Percentiles rank a stretch among this genome's conserved stretches.
Conservation (phyloP, 495 filamentous ascomycete species). For the Aspergillus mulundensis region DNA sequence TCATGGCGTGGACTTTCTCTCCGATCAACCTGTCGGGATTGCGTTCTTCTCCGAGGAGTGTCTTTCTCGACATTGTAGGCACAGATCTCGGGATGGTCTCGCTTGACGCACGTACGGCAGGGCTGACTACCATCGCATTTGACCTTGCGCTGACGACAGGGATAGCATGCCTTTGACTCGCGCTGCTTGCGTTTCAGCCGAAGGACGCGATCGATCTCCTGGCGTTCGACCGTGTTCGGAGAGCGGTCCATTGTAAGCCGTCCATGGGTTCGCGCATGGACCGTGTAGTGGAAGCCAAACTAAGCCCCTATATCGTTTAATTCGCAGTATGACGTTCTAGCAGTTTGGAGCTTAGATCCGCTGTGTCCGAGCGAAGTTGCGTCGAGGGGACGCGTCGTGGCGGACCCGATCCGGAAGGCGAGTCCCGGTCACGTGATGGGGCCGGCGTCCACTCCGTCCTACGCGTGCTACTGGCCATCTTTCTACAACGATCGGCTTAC, state of each 20-base stretch:
- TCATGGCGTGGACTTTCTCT: neutral
- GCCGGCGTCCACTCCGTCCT: too few species aligned
- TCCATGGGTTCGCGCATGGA: too few species aligned
- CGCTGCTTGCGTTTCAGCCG: conserved; percentile 28
- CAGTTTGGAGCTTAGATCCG: neutral
- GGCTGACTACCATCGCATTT: conserved; percentile 34
- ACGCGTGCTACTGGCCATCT: too few species aligned
- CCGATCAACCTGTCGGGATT: neutral
- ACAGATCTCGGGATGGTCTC: conserved; percentile 37
- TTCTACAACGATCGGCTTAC: too few species aligned
- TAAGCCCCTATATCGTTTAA: too few species aligned
- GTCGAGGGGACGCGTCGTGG: neutral
- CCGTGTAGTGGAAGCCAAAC: too few species aligned
- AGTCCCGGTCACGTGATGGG: neutral
- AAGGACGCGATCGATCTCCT: conserved; percentile 30
- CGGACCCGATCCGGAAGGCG: neutral
- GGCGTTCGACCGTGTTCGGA: neutral
- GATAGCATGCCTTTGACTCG: conserved; percentile 36
- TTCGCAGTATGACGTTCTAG: too few species aligned
- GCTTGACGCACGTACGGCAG: conserved; percentile 29
- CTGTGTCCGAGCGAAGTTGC: neutral
- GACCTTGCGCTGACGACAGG: conserved; percentile 40
- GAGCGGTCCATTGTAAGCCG: neutral
- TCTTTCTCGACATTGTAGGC: conserved; percentile 20
- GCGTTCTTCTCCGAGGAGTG: neutral